phyloP scores from a whole-genome alignment of 768 basidiomycete genomes.

The Boletus subparvulus region DNA sequence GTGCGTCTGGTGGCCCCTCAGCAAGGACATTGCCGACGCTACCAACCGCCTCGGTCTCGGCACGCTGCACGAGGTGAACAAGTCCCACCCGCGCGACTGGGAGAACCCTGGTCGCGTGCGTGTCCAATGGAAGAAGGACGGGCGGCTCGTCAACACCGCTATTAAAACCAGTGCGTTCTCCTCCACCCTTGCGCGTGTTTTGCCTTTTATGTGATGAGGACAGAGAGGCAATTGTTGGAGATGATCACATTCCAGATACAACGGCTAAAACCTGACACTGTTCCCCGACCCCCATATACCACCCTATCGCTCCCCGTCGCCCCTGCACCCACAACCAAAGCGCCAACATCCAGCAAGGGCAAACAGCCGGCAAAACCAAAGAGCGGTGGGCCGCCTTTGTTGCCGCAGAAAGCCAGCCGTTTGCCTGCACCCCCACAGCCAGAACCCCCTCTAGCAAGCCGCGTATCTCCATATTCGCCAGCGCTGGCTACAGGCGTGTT shows the following conservation, averaged over 20 bases:
- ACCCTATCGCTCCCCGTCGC: conserved; percentile 30
- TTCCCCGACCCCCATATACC: conserved; percentile 65
- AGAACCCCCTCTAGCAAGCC: conserved; percentile 65
- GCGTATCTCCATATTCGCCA: conserved; percentile 81
- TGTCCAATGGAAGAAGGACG: conserved; percentile 89
- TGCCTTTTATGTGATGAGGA: not conserved
- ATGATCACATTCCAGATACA: conserved; percentile 75
- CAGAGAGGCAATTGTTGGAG: conserved; percentile 81
- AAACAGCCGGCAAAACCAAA: conserved; percentile 54
- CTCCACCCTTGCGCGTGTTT: not conserved
- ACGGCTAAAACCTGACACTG: conserved; percentile 63
- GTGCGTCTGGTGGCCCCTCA: conserved; percentile 92
- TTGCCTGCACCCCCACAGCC: conserved; percentile 78
- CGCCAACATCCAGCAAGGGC: conserved; percentile 40
- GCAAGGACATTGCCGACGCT: conserved; percentile 89
- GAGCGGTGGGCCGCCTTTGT: conserved; percentile 33
- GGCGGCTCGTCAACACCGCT: conserved; percentile 56
- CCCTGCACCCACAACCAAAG: conserved; percentile 32
- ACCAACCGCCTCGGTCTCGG: conserved; percentile 73
- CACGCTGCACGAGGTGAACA: conserved; percentile 85
- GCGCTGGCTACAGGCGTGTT: conserved; percentile 74
- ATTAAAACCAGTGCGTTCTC: conserved; percentile 71
- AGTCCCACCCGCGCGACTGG: conserved; percentile 95
- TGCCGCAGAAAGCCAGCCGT: conserved; percentile 34
- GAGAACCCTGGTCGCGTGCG: conserved; percentile 95